A percentile compares a stretch with the other conserved stretches of the same genome.
phyloP scores from a whole-genome alignment of 176 grass and related monocot species.

The Triticum timopheevii region DNA sequence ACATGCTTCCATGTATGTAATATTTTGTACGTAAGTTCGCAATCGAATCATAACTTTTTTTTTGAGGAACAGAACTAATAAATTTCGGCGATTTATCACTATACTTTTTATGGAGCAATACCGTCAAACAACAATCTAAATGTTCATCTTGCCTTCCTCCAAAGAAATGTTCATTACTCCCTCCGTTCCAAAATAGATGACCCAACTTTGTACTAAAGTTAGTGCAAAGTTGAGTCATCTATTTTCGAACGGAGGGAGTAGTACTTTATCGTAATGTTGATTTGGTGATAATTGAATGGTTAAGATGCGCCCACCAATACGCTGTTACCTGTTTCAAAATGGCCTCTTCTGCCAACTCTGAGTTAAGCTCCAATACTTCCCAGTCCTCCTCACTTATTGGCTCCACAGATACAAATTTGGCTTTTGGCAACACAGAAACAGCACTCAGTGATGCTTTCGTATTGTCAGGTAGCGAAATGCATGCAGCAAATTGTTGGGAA shows the following conservation, averaged over 20 bases:
- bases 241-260: too few species aligned
- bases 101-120: not conserved
- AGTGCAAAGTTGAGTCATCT: too few species aligned
- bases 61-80: not conserved
- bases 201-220: too few species aligned
- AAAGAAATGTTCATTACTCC: not conserved
- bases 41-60: not conserved
- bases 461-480: not conserved
- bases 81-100: not conserved
- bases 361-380: slow-evolving; percentile 17
- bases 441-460: slow-evolving; percentile 3
- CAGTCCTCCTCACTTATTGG: slow-evolving; percentile 15
- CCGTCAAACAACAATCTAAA: not conserved
- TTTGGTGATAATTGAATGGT: not conserved
- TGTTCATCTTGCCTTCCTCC: not conserved
- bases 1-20: not conserved
- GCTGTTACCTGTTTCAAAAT: slow-evolving; percentile 13
- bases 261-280: not conserved
- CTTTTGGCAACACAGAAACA: slow-evolving; percentile 20
- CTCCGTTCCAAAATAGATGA: too few species aligned
- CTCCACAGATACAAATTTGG: slow-evolving; percentile 14
- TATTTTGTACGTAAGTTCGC: not conserved
- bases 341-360: slow-evolving; percentile 7
- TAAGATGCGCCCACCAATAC: not conserved
- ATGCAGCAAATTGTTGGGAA: slow-evolving; percentile 2